Conservation (phyloP, 768 basidiomycete genomes). For the Tricholoma furcatifolium region DNA sequence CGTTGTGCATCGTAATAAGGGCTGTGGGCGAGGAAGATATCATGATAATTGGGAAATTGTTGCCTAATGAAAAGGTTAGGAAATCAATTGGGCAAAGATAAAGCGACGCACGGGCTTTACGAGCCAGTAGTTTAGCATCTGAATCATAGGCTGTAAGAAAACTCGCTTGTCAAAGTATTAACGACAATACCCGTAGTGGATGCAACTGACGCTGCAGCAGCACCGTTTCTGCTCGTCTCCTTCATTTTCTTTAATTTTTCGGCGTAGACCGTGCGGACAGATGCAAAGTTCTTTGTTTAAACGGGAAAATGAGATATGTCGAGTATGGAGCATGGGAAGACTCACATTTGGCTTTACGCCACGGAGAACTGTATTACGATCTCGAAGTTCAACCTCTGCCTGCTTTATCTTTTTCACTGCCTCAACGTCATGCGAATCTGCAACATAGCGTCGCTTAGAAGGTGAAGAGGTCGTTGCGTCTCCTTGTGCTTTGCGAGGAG, state of each 20-base stretch:
- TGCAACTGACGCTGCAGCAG: constrained; percentile 32
- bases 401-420: constrained; percentile 82
- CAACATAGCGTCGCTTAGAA: constrained; percentile 74
- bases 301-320: background rate
- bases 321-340: background rate
- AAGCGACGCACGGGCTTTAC: constrained; percentile 63
- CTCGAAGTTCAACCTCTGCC: constrained; percentile 76
- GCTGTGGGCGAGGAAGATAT: constrained; percentile 95
- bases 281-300: constrained; percentile 74
- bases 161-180: background rate
- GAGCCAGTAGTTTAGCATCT: constrained; percentile 62
- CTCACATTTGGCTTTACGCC: constrained; percentile 84
- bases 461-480: constrained; percentile 42
- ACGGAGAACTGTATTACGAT: constrained; percentile 80
- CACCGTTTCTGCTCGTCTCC: constrained; percentile 58
- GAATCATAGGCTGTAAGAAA: no score
- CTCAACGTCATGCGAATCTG: constrained; percentile 76
- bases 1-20: constrained; percentile 97
- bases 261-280: constrained; percentile 59
- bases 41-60: constrained; percentile 92
- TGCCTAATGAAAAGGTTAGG: constrained; percentile 37
- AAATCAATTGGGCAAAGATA: background rate
- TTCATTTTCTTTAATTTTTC: constrained; percentile 81
- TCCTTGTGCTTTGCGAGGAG: constrained; percentile 26
- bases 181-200: constrained; percentile 36